Base-by-base conservation (phyloP, 2,329 filamentous ascomycete species). In the Cercospora zeae-maydis region DNA sequence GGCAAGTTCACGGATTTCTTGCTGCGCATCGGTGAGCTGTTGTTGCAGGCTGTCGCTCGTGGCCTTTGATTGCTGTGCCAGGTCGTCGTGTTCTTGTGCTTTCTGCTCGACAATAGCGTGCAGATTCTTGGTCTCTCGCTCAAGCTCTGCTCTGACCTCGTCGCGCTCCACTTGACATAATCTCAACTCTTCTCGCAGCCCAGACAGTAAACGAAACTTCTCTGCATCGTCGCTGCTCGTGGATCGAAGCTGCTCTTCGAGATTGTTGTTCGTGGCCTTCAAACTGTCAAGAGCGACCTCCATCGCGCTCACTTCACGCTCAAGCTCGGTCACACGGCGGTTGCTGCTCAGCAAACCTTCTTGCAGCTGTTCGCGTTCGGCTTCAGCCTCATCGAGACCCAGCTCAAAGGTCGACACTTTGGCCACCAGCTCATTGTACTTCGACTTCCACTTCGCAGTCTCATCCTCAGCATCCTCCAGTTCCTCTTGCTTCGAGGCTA, bases 401-500 rank as follows among this genome's bases (percentile, higher is more conserved):
- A 39, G 31, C 54, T 66, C 49, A 47, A 45, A 34, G 62, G 58
- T 34, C 7, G 59, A 62, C 42, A 49, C 36, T 49, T 49, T 61
- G 14, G 60, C 37, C 27, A 58, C 62, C 33, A 64, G 37, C n/a
- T 58, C 59, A 11, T 68, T 52, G 16, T 45, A 67, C 39, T 60
- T 62, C 2, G 10, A 7, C 42, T 65, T 63, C 37, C 67, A 59
- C 36, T 53, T 39, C 14, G 47, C 33, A 4, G 79, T 60, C 27
- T 76, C 68, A 49, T 78, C 73, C 27, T 79, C 75, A 11, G 78
- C 67, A 42, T 78, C 76, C 27, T 80, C 78, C 4, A 81, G 59
- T 5, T 74, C 72, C 59, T 82, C 80, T 33, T 82, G 77, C 61
- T 78, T 80, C 19, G 76, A 77, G 1, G 79, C 78, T 4, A 79